A percentile compares a stretch with the other conserved stretches of the same genome.
phyloP scores from a whole-genome alignment of 2,329 filamentous ascomycete species.

The Xylariaceae sp. region DNA sequence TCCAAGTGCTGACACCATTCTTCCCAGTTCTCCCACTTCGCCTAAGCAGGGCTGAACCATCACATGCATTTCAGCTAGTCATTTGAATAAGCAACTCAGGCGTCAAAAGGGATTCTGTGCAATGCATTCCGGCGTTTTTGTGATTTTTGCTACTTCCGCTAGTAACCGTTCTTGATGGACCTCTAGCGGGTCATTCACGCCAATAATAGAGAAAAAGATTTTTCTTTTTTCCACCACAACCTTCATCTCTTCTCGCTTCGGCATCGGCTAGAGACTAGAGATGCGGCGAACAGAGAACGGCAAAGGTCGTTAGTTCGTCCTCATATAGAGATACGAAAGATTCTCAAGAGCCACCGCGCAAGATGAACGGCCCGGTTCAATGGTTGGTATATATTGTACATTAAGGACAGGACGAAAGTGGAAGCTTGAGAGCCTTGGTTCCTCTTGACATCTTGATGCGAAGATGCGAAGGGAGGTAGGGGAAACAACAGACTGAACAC shows the following conservation, averaged over 20 bases:
- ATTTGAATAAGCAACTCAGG: slow-evolving; percentile 29
- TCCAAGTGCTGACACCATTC: slow-evolving; percentile 12
- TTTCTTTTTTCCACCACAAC: background rate
- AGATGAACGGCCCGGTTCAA: no score
- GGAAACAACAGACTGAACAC: no score
- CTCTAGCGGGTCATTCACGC: background rate
- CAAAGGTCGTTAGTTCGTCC: no score
- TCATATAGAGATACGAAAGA: no score
- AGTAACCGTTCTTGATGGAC: slow-evolving; percentile 2
- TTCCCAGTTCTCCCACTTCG: slow-evolving; percentile 30
- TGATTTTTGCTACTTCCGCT: slow-evolving; percentile 6
- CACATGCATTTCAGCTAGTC: slow-evolving; percentile 6
- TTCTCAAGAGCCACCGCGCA: no score
- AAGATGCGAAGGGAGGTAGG: no score
- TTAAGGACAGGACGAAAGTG: no score
- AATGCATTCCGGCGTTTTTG: slow-evolving; percentile 22
- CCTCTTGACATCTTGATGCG: no score
- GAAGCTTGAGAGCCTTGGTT: no score
- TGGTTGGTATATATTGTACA: no score
- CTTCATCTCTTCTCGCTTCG: background rate
- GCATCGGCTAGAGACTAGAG: background rate
- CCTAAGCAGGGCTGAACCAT: slow-evolving; percentile 27
- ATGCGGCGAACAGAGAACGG: no score
- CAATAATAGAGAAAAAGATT: background rate
- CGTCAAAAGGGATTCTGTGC: slow-evolving; percentile 16